Conservation (phyloP, 192 early-diverging fungal species). For the Rhizophlyctis rosea region DNA sequence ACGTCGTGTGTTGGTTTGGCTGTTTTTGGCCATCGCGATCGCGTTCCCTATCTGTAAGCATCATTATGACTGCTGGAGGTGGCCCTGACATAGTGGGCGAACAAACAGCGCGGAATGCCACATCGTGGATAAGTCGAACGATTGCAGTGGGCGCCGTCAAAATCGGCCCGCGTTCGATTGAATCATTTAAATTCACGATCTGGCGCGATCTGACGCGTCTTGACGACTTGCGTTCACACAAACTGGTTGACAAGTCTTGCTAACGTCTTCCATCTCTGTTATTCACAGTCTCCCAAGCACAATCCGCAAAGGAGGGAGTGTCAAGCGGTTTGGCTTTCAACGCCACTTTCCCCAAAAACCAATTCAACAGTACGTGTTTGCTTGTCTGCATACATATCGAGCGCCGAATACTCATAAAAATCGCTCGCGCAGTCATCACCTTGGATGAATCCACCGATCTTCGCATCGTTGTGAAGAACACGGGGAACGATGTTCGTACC, state of each 20-base stretch:
- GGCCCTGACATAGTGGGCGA: background rate
- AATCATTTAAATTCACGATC: background rate
- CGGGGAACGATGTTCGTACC: constrained; percentile 17
- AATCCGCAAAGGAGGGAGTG: too few relatives aligned
- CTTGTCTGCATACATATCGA: background rate
- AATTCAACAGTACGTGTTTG: constrained; percentile 19
- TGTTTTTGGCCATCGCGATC: background rate
- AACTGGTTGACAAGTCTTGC: background rate
- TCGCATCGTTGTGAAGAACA: constrained; percentile 12
- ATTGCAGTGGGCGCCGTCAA: background rate
- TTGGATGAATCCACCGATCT: constrained; percentile 5
- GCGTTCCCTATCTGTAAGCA: background rate
- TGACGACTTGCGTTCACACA: background rate
- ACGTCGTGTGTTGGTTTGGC: background rate
- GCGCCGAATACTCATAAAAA: background rate
- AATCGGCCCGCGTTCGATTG: background rate
- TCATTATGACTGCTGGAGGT: background rate
- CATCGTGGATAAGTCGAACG: too few relatives aligned
- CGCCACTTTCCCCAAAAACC: constrained; percentile 16
- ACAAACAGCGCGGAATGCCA: background rate
- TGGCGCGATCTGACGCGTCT: background rate
- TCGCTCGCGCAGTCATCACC: background rate
- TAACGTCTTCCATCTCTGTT: too few relatives aligned
- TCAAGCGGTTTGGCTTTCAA: background rate
- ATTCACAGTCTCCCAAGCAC: too few relatives aligned